Conservation (phyloP, 495 filamentous ascomycete species). For the Tuber calosporum region DNA sequence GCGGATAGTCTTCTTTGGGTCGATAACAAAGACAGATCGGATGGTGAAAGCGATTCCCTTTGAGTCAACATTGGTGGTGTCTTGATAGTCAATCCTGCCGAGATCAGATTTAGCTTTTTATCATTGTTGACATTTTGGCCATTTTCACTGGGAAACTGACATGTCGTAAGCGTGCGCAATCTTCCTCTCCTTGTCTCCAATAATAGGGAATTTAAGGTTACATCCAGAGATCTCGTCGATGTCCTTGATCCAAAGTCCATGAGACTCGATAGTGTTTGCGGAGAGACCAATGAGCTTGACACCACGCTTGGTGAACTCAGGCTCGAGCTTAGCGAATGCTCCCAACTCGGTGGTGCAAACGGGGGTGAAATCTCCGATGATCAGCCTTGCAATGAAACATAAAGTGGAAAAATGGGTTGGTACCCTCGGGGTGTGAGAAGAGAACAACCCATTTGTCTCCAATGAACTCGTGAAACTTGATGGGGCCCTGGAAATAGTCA, state of each 20-base stretch:
- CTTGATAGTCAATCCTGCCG: constrained; percentile 71
- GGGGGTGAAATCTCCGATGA: constrained; percentile 62
- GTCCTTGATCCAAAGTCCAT: constrained; percentile 82
- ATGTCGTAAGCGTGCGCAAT: constrained; percentile 91
- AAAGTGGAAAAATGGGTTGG: constrained; percentile 42
- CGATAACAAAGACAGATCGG: constrained; percentile 97
- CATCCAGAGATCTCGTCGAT: constrained; percentile 85
- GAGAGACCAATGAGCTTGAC: constrained; percentile 95
- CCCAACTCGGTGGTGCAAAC: constrained; percentile 99
- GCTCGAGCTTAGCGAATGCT: constrained; percentile 92
- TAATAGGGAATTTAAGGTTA: constrained; percentile 85
- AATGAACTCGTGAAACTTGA: constrained; percentile 96
- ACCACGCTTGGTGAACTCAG: constrained; percentile 87
- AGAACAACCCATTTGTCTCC: constrained; percentile 90
- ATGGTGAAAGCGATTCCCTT: constrained; percentile 99
- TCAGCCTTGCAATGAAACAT: constrained; percentile 6
- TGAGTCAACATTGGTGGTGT: constrained; percentile 78
- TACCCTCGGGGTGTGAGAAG: constrained; percentile 86
- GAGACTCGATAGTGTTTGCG: constrained; percentile 64
- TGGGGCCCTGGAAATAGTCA: constrained; percentile 52
- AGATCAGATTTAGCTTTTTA: constrained; percentile 11
- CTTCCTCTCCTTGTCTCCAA: constrained; percentile 92
- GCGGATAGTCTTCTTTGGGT: constrained; percentile 96
- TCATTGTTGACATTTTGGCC: not conserved
- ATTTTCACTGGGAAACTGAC: constrained; percentile 48